A percentile compares a stretch with the other conserved stretches of the same genome.
These are phyloP conservation scores for Pythium coloratum DNA, from an alignment of 352 stramenopile genomes.

Conservation along the genomic window DNA sequence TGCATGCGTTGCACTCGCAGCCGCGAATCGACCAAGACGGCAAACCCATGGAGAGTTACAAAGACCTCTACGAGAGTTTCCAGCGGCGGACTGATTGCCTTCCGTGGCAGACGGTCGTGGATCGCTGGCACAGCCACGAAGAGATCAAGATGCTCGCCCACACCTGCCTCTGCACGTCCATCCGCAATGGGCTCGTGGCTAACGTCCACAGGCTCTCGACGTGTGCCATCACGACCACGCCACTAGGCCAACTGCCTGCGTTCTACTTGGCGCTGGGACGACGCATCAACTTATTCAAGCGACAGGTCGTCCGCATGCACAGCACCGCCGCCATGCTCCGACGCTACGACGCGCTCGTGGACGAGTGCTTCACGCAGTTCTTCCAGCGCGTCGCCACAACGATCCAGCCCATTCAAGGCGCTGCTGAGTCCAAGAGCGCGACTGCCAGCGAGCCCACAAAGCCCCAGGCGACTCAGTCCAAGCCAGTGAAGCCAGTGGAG, in stretches of 20 bases:
- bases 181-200: background rate
- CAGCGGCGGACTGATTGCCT: background rate
- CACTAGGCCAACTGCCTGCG: background rate
- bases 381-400: background rate
- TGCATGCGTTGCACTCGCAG: background rate
- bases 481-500: too few relatives aligned
- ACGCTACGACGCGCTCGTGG: background rate
- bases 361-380: constrained; percentile 1
- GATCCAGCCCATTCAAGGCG: background rate
- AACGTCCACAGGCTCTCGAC: background rate
- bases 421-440: too few relatives aligned
- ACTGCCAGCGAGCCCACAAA: too few relatives aligned
- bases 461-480: too few relatives aligned
- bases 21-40: background rate
- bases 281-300: background rate
- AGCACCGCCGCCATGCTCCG: background rate
- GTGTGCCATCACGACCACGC: background rate
- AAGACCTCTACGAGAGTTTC: background rate
- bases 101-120: background rate
- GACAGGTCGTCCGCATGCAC: background rate
- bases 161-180: background rate
- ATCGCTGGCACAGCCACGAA: background rate
- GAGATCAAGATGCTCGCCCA: background rate
- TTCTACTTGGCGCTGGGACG: background rate
- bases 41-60: background rate